These are phyloP conservation scores for Ceratocystis variospora DNA, from an alignment of 2,329 filamentous ascomycete species.

Conservation along the genomic window DNA sequence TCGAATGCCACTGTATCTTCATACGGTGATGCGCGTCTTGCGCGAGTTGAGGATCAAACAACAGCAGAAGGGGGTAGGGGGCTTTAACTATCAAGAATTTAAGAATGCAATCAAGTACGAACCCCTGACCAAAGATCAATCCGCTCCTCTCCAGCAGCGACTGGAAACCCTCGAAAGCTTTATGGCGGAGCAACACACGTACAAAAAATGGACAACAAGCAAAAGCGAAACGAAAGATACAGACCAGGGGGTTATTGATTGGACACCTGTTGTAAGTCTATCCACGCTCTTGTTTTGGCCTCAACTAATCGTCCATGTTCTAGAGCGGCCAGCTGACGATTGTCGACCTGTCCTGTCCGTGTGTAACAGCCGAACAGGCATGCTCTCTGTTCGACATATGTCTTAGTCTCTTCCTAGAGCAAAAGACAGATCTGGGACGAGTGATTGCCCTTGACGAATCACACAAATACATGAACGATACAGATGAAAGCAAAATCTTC, in stretches of 20 bases:
- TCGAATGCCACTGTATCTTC: neutral
- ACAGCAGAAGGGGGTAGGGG: neutral
- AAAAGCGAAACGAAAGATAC: neutral
- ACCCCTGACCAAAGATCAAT: neutral
- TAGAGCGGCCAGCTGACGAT: neutral
- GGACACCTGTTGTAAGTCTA: neutral
- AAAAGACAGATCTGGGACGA: neutral
- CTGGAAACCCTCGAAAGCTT: neutral
- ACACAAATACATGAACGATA: neutral
- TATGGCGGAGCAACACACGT: neutral
- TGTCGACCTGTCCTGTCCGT: neutral
- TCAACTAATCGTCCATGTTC: neutral
- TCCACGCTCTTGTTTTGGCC: neutral
- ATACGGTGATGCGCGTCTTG: neutral
- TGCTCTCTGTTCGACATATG: neutral
- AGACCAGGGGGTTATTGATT: neutral
- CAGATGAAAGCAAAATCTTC: neutral
- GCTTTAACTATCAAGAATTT: neutral
- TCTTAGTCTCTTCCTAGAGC: neutral
- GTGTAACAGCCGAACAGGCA: neutral
- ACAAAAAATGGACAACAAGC: fast-evolving
- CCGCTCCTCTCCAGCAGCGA: neutral
- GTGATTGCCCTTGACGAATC: neutral
- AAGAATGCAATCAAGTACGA: neutral
- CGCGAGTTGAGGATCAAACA: neutral